Base-by-base conservation (phyloP, 2,329 filamentous ascomycete genomes). In the Ophioceras dolichostomum region DNA sequence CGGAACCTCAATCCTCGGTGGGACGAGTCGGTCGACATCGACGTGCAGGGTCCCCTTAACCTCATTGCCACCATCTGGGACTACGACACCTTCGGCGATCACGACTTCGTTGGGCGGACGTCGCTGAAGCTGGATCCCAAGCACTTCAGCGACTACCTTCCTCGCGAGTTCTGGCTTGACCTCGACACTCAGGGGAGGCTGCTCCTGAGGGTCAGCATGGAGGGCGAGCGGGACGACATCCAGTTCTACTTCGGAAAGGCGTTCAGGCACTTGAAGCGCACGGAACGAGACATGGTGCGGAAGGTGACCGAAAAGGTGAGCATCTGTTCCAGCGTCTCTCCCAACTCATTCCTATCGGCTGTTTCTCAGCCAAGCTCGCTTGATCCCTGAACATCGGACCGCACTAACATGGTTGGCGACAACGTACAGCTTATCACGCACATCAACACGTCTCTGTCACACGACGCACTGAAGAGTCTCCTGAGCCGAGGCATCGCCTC, bases 171-270 rank as follows among this genome's bases (percentile, higher is more conserved):
- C 56, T 98, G 91, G 91, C 74, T 98, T 14, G 89, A 96, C 53
- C 73, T 98, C 33, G 91, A 98, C 56, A 94, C 89, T 0, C 91
- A 98, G 57, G 91, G 91, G 7, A 75, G 89, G 36, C 61, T 98
- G 22, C 62, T 98, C 40, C 73, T 98, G 37, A 76, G 89, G 44
- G 87, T 98, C 37, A 95, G 87, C 54, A 98, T 98, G 91, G 91
- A 98, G 61, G 91, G 91, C 36, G 91, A 98, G 61, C 76, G 91
- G 44, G 91, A 98, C 54, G 91, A 98, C 54, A 98, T 98, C 41
- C 85, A 95, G 51, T 98, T 98, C 58, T 89, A 95, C 53, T 96
- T 96, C 58, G 91, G 88, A 49, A 96, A 95, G 60, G 84, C 91
- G 19, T 98, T 98, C 64, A 76, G 91, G 33, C 86, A 89, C 42